Percentiles rank a stretch among this genome's conserved stretches.
These are phyloP conservation scores for Blastobotrys apis DNA, from an alignment of 1,139 yeast genomes.

Conservation along the genomic window DNA sequence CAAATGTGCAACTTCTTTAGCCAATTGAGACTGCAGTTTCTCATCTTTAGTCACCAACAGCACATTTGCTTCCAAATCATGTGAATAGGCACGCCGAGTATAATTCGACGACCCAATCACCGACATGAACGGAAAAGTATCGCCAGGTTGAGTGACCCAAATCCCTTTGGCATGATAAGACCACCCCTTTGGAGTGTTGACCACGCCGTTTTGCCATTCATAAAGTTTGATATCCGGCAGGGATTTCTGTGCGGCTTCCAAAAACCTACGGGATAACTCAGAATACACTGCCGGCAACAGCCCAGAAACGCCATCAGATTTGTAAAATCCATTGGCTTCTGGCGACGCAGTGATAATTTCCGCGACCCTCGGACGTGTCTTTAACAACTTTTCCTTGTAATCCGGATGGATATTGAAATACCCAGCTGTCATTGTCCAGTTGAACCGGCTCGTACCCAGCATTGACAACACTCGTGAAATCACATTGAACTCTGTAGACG, in stretches of 20 bases:
- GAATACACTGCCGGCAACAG: constrained; percentile 85
- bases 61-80: constrained; percentile 86
- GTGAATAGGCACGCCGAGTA: constrained; percentile 81
- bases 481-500: constrained; percentile 78
- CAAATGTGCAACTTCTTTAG: constrained; percentile 59
- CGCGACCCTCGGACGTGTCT: constrained; percentile 55
- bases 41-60: constrained; percentile 67
- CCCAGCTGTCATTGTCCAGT: constrained; percentile 94
- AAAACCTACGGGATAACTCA: constrained; percentile 65
- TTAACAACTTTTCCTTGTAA: constrained; percentile 57
- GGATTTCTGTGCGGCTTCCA: constrained; percentile 45
- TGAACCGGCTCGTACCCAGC: constrained; percentile 51
- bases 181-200: constrained; percentile 84
- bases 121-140: constrained; percentile 59
- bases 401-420: constrained; percentile 88
- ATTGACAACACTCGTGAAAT: constrained; percentile 57
- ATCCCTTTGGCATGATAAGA: constrained; percentile 98
- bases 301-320: constrained; percentile 77
- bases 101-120: constrained; percentile 91
- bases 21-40: constrained; percentile 54
- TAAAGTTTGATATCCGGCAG: constrained; percentile 50
- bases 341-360: constrained; percentile 87
- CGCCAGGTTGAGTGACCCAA: constrained; percentile 67
- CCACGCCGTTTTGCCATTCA: constrained; percentile 88
- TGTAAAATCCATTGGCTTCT: constrained; percentile 83